Evolutionary conservation across 805 yeast genomes (phyloP).

Genomic region (Candida awuae): DNA sequence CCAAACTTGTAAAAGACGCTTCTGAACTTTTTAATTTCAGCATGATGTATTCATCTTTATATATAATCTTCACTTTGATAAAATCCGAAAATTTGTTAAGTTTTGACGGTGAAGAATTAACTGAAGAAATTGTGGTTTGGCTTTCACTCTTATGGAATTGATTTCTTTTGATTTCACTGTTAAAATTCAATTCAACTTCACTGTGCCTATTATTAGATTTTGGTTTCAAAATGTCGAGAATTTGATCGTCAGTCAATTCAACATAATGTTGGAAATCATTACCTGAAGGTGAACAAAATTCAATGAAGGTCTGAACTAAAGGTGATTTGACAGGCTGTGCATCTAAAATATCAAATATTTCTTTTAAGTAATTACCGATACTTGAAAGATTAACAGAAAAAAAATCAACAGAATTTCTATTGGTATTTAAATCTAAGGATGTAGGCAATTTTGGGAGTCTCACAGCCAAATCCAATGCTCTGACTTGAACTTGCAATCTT

Average conservation of each 20-base stretch:
- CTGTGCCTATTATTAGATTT: background rate
- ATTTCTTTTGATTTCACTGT: too few species aligned
- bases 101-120: background rate
- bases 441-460: constrained; percentile 38
- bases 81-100: background rate
- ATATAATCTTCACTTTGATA: constrained; percentile 11
- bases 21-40: too few species aligned
- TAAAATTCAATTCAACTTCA: background rate
- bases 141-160: too few species aligned
- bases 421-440: constrained; percentile 34
- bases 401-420: constrained; percentile 1
- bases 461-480: constrained; percentile 18
- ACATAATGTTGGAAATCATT: constrained; percentile 25
- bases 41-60: constrained; percentile 15
- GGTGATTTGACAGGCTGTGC: background rate
- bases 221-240: constrained; percentile 10
- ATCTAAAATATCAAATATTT: constrained; percentile 14
- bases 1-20: too few species aligned
- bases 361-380: constrained; percentile 33
- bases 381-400: constrained; percentile 17
- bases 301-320: background rate
- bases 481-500: constrained; percentile 5
- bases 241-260: constrained; percentile 19
- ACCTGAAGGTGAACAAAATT: constrained; percentile 3
- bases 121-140: background rate